These are phyloP conservation scores for Fagus sylvatica DNA, from an alignment of 306 rosid genomes.

Conservation along the genomic window DNA sequence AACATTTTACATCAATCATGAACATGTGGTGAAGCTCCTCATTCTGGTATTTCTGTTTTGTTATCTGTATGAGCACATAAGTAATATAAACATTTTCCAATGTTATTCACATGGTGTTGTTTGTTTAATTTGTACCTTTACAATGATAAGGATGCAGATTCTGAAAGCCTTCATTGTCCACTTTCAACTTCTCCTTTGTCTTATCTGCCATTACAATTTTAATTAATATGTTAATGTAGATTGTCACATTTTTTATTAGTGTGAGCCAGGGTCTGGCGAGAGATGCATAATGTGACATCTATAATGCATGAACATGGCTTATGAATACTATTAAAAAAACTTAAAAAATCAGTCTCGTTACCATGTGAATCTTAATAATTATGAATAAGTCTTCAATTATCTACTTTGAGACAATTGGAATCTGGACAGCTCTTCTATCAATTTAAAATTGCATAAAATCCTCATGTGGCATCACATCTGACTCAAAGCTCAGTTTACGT, in stretches of 20 bases:
- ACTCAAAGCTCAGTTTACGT: background rate
- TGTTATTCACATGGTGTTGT: background rate
- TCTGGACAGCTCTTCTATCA: constrained; percentile 22
- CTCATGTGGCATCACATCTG: constrained; percentile 8
- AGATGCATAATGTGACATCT: background rate
- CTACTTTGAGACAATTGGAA: constrained; percentile 23
- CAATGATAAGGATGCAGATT: background rate
- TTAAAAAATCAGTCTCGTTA: background rate
- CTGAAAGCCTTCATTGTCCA: background rate
- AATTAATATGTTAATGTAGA: too few species aligned
- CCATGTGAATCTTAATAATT: constrained; percentile 1
- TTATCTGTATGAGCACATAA: background rate
- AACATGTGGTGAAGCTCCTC: too few species aligned
- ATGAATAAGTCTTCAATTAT: background rate
- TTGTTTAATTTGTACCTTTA: background rate
- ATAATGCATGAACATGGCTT: background rate
- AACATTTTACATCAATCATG: background rate
- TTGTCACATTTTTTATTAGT: background rate
- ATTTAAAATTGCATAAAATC: background rate
- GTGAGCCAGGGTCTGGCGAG: background rate
- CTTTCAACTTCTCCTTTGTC: background rate
- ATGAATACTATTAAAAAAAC: background rate
- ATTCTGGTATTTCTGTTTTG: too few species aligned
- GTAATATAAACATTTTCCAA: background rate
- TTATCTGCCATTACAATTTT: too few species aligned